Base-by-base conservation (phyloP, 345 rosid genomes). In the Gossypium anomalum region DNA sequence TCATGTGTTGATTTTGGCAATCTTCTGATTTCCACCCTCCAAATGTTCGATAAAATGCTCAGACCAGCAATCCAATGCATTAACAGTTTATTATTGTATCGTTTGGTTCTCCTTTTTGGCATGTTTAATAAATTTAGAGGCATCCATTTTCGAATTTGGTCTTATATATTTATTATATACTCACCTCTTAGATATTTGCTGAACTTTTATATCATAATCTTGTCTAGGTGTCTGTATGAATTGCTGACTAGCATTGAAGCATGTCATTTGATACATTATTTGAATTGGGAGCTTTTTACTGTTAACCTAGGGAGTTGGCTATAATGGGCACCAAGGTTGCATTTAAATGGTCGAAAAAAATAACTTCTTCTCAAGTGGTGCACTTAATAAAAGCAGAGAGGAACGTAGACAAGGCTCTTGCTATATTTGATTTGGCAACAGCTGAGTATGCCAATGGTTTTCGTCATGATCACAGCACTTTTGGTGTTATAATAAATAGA, bases 371-470 rank as follows among this genome's bases (percentile, higher is more conserved):
- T 44, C 91, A 82, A 51, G 91, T 95, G 13, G 87, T 76, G 82
- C 84, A 84, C 78, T 81, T 93, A 58, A 85, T 91, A 77, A 69
- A 83, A 67, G 88, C 89, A 27, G 92, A 89, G 73, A 90, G 82
- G 74, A 89, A 89, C 38, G 58, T 89, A 9, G 81, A 85, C 59
- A 91, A 86, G 83, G 89, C 89, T 19, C 75, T 81, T 51, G 71
- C 83, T 13, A 75, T 93, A 14, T 95, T 93, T 43, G 92, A 93
- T 74, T 86, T 90, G 0, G 93, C 94, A 9, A 89, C 96, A 14
- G 93, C 86, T 0, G 93, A 91, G 85, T 90, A 88, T 41, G 73
- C 85, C 1, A 89, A 89, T 48, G 96, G 98, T 61, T 90, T 82
- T 78, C 67, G 69, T 41, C 91, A 90, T 70, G 94, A 91, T 79